Evolutionary conservation across 805 yeast species (phyloP).

Genomic region (Candida rishiriensis): DNA sequence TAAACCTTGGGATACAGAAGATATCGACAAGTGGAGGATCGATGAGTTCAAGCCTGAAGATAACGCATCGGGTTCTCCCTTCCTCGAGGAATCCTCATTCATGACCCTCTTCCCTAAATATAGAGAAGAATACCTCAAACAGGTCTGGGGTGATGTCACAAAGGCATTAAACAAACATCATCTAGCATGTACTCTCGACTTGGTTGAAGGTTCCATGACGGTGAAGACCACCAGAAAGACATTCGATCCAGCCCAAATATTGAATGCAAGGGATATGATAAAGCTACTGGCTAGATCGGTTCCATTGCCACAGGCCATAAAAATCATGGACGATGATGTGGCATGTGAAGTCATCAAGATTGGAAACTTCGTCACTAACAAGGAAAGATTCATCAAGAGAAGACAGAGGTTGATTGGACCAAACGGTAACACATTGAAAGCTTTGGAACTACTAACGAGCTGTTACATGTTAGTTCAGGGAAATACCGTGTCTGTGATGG

Average conservation of each 20-base stretch:
- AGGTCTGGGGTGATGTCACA: slow-evolving; percentile 93
- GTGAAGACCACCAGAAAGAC: slow-evolving; percentile 95
- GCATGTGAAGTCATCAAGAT: slow-evolving; percentile 97
- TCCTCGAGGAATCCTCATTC: slow-evolving; percentile 93
- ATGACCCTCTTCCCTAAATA: slow-evolving; percentile 95
- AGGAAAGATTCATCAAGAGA: slow-evolving; percentile 91
- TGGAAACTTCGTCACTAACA: slow-evolving; percentile 82
- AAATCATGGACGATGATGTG: slow-evolving; percentile 83
- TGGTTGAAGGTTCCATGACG: slow-evolving; percentile 96
- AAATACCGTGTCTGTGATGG: slow-evolving; percentile 95
- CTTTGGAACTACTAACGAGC: slow-evolving; percentile 88
- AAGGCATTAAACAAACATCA: slow-evolving; percentile 67
- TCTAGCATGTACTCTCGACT: slow-evolving; percentile 77
- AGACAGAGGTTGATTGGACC: slow-evolving; percentile 97
- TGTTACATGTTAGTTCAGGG: slow-evolving; percentile 97
- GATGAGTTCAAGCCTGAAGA: slow-evolving; percentile 90
- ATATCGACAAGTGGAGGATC: slow-evolving; percentile 86
- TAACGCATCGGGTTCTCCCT: slow-evolving; percentile 79
- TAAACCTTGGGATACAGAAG: slow-evolving; percentile 97
- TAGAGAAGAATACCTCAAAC: slow-evolving; percentile 83
- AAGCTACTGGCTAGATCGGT: slow-evolving; percentile 93
- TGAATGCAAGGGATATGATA: slow-evolving; percentile 92
- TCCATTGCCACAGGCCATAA: slow-evolving; percentile 94
- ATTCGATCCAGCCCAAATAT: slow-evolving; percentile 87
- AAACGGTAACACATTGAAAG: slow-evolving; percentile 92